Conservation (phyloP, 441 rosid genomes). For the Eruca vesicaria region DNA sequence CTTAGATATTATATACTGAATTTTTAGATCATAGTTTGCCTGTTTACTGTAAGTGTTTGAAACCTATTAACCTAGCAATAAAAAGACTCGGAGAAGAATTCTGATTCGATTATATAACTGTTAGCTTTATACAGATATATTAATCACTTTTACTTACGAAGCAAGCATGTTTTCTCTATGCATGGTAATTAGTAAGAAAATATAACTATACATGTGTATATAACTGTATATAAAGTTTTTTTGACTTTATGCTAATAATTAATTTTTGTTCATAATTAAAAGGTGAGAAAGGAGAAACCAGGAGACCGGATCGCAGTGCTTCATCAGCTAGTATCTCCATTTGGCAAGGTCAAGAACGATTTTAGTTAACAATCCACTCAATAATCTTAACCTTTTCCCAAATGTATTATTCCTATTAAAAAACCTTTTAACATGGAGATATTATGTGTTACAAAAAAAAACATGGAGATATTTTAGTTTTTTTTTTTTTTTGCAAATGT, state of each 20-base stretch:
- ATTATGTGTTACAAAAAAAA: too few species aligned
- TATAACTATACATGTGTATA: conserved; percentile 20
- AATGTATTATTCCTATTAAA: neutral
- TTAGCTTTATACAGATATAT: neutral
- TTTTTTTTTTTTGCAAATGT: conserved; percentile 27
- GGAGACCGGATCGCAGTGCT: conserved; percentile 94
- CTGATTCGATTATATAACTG: neutral
- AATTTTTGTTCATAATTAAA: conserved; percentile 17
- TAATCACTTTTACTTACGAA: conserved; percentile 5
- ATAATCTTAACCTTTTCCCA: neutral
- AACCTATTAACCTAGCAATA: neutral
- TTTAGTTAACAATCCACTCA: neutral
- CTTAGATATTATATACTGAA: neutral
- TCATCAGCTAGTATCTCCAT: conserved; percentile 98
- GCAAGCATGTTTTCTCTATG: conserved; percentile 31
- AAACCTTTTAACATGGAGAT: too few species aligned
- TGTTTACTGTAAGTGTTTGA: neutral
- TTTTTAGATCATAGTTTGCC: neutral
- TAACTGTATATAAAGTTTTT: conserved; percentile 20
- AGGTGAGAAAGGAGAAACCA: conserved; percentile 96
- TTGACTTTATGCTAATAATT: neutral
- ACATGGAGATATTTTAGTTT: neutral
- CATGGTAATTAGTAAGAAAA: conserved; percentile 23
- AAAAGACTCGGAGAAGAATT: neutral
- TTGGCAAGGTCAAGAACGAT: conserved; percentile 73